Evolutionary conservation across 495 filamentous ascomycete species (phyloP).

Genomic region (Wilcoxina mikolae): DNA sequence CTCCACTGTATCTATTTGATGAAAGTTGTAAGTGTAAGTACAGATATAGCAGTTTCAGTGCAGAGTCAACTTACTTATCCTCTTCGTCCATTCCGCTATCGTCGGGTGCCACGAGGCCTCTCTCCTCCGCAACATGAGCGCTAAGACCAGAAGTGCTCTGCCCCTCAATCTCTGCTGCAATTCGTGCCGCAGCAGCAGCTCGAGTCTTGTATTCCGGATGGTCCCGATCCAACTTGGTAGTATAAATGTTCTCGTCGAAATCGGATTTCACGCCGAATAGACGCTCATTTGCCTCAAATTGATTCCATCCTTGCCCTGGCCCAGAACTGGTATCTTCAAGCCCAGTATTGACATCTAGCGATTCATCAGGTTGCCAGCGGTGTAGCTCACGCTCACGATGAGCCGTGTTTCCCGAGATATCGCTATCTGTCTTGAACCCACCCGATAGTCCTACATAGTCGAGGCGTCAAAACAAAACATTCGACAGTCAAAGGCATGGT

Average conservation of each 20-base stretch:
- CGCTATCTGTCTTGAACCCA: constrained; percentile 67
- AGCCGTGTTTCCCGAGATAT: constrained; percentile 62
- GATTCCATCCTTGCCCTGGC: constrained; percentile 57
- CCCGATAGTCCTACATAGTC: constrained; percentile 4
- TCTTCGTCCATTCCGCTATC: constrained; percentile 64
- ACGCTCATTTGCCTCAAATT: constrained; percentile 79
- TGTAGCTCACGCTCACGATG: constrained; percentile 63
- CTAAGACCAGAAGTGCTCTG: constrained; percentile 43
- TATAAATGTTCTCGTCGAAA: constrained; percentile 91
- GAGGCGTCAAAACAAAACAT: constrained; percentile 11
- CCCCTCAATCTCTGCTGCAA: constrained; percentile 79
- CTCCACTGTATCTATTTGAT: constrained; percentile 71
- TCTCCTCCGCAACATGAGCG: constrained; percentile 74
- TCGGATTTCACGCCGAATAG: constrained; percentile 73
- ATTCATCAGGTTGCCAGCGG: constrained; percentile 62
- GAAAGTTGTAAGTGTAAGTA: constrained; percentile 13
- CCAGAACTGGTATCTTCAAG: constrained; percentile 29
- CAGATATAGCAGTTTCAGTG: not conserved
- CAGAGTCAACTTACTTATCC: constrained; percentile 56
- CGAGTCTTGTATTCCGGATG: constrained; percentile 67
- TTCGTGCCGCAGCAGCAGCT: constrained; percentile 59
- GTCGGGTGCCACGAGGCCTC: constrained; percentile 52
- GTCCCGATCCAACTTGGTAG: constrained; percentile 68
- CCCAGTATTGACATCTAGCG: constrained; percentile 44
- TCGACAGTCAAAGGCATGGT: not conserved